phyloP scores from a whole-genome alignment of 257 asterid species.

The Verbascum thapsus region DNA sequence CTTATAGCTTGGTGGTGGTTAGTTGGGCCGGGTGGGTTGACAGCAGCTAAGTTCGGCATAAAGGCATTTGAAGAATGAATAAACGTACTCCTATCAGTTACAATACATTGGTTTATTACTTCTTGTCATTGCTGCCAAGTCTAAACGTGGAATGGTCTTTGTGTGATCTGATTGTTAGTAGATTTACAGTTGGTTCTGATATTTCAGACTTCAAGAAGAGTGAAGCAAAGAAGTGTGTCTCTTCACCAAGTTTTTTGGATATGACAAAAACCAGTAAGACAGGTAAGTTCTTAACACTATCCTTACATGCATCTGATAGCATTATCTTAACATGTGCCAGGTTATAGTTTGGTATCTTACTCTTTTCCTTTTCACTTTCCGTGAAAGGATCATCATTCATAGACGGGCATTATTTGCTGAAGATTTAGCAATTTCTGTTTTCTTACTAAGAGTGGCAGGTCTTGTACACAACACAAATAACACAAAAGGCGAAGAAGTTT shows the following conservation, averaged over 20 bases:
- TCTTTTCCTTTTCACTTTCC: background rate
- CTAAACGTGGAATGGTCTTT: conserved; percentile 16
- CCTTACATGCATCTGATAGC: conserved; percentile 22
- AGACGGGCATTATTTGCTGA: conserved; percentile 7
- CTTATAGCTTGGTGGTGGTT: conserved; percentile 21
- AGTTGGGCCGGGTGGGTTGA: background rate
- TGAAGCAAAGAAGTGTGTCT: conserved; percentile 51
- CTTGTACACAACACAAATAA: conserved; percentile 79
- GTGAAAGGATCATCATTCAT: conserved; percentile 9
- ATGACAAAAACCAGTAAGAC: conserved; percentile 41
- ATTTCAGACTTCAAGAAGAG: conserved; percentile 77
- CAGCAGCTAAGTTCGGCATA: conserved; percentile 18
- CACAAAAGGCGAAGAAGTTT: conserved; percentile 82
- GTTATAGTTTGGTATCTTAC: conserved; percentile 11
- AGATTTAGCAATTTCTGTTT: conserved; percentile 22
- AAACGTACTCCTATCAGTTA: background rate
- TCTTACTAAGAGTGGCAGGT: conserved; percentile 75
- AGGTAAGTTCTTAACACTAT: conserved; percentile 52
- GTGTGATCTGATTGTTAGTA: conserved; percentile 21
- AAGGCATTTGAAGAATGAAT: conserved; percentile 1
- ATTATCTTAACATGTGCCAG: background rate
- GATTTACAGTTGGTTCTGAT: conserved; percentile 24
- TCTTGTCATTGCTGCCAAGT: conserved; percentile 4
- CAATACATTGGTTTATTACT: background rate
- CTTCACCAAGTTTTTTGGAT: conserved; percentile 60